These are phyloP conservation scores for Trichoderma reesei DNA, from an alignment of 495 filamentous ascomycete species.

Conservation along the genomic window DNA sequence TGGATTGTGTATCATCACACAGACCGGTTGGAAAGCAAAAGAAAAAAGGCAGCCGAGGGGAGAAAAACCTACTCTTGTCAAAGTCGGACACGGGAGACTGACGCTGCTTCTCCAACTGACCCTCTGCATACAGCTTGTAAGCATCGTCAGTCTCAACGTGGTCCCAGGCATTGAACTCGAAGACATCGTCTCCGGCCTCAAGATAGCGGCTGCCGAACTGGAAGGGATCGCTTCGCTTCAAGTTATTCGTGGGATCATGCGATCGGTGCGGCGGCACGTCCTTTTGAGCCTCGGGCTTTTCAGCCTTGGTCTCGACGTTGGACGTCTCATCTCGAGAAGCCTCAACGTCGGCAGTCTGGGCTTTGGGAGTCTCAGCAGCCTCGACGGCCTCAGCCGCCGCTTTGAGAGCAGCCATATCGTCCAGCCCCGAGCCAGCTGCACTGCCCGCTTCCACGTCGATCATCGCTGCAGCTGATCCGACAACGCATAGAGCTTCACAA, in stretches of 20 bases:
- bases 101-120: constrained; percentile 75
- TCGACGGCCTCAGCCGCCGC: constrained; percentile 8
- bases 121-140: constrained; percentile 70
- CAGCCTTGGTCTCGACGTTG: no score
- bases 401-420: constrained; percentile 14
- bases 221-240: constrained; percentile 85
- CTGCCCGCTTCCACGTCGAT: constrained; percentile 4
- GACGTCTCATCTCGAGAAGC: no score
- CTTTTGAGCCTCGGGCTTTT: no score
- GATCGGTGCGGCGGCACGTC: constrained; percentile 37
- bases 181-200: constrained; percentile 72
- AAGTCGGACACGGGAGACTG: constrained; percentile 75
- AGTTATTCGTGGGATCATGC: constrained; percentile 48
- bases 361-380: constrained; percentile 14
- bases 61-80: constrained; percentile 52
- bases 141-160: constrained; percentile 81
- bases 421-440: neutral
- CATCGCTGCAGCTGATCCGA: constrained; percentile 2
- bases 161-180: constrained; percentile 97
- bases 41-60: constrained; percentile 10
- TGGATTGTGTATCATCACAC: constrained; percentile 44
- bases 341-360: no score
- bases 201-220: constrained; percentile 87
- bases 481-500: neutral
- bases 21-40: constrained; percentile 12